Evolutionary conservation across 106 monocot species (phyloP), one percentile per base, ranked within the genome.

Genomic region (Vanilla planifolia): DNA sequence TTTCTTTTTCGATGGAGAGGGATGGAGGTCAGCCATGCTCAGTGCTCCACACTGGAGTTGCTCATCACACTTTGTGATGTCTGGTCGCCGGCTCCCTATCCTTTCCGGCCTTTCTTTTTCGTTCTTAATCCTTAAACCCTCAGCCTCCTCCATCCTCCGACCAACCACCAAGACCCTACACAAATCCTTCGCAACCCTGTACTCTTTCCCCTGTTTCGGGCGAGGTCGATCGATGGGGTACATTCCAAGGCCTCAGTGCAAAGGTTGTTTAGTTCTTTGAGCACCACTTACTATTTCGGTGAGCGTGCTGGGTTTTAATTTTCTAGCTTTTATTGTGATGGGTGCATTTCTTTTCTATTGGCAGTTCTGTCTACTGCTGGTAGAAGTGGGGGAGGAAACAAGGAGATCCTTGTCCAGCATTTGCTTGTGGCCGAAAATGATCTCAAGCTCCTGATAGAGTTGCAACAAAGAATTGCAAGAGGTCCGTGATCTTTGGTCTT

Each of bases 321-420:
- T 17, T 21, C 9, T 50, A 24, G 6, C 10, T 11, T 19, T 48
- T 10, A 2, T 23, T 10, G 25, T 48, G 8, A 3, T 48, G 25
- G 25, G 1, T 61, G 21, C 51, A 59, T 30, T 0, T 14, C 46
- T 0, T 43, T 59, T 55, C 15, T 24, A 20, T 30, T 52, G 42
- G 35, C 71, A 92, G 92, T 65, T 64, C 20, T 43, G 14, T 87
- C 73, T 60, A 78, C 78, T 67, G 65, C 81, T 17, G 78, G 78
- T 5, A n/a, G n/a, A n/a, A 66, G 47, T 39, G 53, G 51, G 58
- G 72, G 65, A 48, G 79, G 59, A 41, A 67, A 63, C n/a, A 91
- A 71, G 62, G 96, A 98, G 75, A 67, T 91, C 41, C 53, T 98
- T 53, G 88, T 98, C 21, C 96, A 98, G 63, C 96, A 98, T 68